A percentile compares a stretch with the other conserved stretches of the same genome.
Evolutionary conservation across 2,329 filamentous ascomycete species (phyloP).

Genomic region (Fusarium tuaranense): DNA sequence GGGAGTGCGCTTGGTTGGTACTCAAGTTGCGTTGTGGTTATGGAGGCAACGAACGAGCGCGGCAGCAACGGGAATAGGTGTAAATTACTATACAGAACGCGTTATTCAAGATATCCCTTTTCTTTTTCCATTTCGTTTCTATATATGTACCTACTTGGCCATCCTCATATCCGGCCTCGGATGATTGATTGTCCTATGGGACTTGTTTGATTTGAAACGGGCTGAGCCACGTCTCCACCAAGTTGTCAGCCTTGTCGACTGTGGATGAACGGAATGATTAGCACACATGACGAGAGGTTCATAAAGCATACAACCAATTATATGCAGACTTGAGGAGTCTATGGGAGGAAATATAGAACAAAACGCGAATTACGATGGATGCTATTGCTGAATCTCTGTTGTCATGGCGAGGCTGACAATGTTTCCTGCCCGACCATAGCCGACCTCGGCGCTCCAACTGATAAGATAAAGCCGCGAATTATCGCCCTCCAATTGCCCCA

Average conservation of each 20-base stretch:
- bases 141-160: background rate
- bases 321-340: background rate
- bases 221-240: constrained; percentile 18
- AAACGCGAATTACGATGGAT: background rate
- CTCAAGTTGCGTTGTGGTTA: background rate
- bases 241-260: constrained; percentile 2
- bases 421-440: constrained; percentile 10
- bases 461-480: constrained; percentile 33
- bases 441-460: constrained; percentile 28
- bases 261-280: background rate
- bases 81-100: constrained; percentile 17
- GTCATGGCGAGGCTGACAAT: background rate
- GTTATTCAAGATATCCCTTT: constrained; percentile 25
- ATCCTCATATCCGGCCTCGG: constrained; percentile 21
- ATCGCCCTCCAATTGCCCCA: constrained; percentile 16
- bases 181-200: constrained; percentile 39
- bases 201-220: constrained; percentile 35
- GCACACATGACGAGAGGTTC: background rate
- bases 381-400: background rate
- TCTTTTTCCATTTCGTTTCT: background rate
- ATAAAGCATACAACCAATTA: background rate
- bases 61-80: constrained; percentile 19
- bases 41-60: background rate
- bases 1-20: background rate
- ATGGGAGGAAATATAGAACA: background rate